These are phyloP conservation scores for Austroboletus niveus DNA, from an alignment of 1,284 basidiomycete species.

Conservation along the genomic window DNA sequence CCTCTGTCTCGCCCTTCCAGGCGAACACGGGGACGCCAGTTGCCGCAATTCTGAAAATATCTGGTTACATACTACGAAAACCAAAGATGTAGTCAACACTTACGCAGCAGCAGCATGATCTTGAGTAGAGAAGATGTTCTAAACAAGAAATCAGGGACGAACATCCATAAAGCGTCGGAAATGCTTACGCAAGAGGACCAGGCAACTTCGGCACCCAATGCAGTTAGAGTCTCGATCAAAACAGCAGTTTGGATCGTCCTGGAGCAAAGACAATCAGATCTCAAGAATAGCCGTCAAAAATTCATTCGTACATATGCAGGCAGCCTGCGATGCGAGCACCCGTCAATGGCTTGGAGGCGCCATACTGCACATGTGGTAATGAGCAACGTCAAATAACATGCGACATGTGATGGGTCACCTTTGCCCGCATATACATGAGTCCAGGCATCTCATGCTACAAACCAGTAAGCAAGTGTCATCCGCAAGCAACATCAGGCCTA, in stretches of 20 bases:
- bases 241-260: slow-evolving; percentile 98
- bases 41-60: slow-evolving; percentile 76
- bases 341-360: slow-evolving; percentile 81
- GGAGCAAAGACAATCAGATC: slow-evolving; percentile 3
- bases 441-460: slow-evolving; percentile 87
- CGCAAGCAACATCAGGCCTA: slow-evolving; percentile 29
- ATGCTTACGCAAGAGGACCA: slow-evolving; percentile 94
- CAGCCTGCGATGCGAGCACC: slow-evolving; percentile 98
- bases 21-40: slow-evolving; percentile 98
- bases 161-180: slow-evolving; percentile 2
- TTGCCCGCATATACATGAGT: slow-evolving; percentile 87
- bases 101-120: slow-evolving; percentile 98
- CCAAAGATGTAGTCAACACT: slow-evolving; percentile 32
- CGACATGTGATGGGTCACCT: slow-evolving; percentile 46
- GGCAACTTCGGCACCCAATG: slow-evolving; percentile 95
- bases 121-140: slow-evolving; percentile 99
- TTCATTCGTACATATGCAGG: slow-evolving; percentile 79
- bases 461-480: slow-evolving; percentile 15
- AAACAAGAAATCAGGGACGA: slow-evolving; percentile 13
- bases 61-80: slow-evolving; percentile 3
- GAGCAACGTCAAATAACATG: slow-evolving; percentile 1
- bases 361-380: slow-evolving; percentile 56
- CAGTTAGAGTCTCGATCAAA: slow-evolving; percentile 93
- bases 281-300: background rate
- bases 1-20: slow-evolving; percentile 99